A percentile compares a stretch with the other conserved stretches of the same genome.
These are phyloP conservation scores for Talaromyces sp. DNA, from an alignment of 2,329 filamentous ascomycete genomes.

Conservation along the genomic window DNA sequence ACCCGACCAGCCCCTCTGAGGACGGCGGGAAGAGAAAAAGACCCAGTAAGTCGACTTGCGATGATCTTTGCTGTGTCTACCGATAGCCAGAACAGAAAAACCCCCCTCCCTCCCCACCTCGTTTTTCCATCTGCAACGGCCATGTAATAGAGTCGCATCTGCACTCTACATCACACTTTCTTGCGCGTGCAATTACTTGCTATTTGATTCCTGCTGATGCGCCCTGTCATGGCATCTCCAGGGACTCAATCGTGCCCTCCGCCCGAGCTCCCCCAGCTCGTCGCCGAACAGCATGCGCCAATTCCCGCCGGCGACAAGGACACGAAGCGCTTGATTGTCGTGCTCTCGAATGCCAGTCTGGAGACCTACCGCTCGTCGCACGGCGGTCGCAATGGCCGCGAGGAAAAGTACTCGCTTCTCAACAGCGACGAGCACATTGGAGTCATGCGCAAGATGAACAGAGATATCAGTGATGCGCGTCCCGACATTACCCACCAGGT, in stretches of 20 bases:
- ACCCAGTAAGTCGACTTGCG: conserved; percentile 27
- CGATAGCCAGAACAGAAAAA: neutral
- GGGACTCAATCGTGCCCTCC: conserved; percentile 94
- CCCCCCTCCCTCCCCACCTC: neutral
- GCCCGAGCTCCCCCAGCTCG: conserved; percentile 81
- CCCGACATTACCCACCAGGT: conserved; percentile 99
- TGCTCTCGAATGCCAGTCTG: conserved; percentile 92
- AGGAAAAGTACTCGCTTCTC: conserved; percentile 94
- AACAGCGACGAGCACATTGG: conserved; percentile 99
- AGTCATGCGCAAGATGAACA: conserved; percentile 98
- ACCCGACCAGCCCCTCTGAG: conserved; percentile 8
- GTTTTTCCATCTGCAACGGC: neutral
- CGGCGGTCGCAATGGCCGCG: conserved; percentile 60
- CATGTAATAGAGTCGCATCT: neutral
- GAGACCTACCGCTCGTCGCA: conserved; percentile 94
- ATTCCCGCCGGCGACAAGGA: conserved; percentile 86
- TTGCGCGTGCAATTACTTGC: neutral
- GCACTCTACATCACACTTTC: neutral
- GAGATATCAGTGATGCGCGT: conserved; percentile 94
- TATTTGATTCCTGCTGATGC: conserved; percentile 7
- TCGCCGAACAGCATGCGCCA: conserved; percentile 84
- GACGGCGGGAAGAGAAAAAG: conserved; percentile 32
- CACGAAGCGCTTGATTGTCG: conserved; percentile 85
- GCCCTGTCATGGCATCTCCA: conserved; percentile 30
- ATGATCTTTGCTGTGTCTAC: neutral